Evolutionary conservation across 345 rosid genomes (phyloP).

Genomic region (Salix dunnii): DNA sequence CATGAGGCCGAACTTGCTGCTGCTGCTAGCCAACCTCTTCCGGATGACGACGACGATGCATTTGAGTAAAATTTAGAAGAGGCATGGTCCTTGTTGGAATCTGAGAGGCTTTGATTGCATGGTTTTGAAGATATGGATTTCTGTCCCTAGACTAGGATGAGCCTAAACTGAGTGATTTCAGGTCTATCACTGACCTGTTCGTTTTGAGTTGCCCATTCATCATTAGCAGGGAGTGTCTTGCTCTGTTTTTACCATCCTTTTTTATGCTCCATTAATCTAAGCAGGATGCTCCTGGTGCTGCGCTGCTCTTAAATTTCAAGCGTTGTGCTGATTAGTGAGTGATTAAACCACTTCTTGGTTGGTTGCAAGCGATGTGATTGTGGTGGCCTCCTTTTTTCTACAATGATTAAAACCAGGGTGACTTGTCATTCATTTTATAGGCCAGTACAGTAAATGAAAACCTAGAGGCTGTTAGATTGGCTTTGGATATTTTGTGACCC

Average conservation of each 20-base stretch:
- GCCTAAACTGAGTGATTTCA: conserved; percentile 7
- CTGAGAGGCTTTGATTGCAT: neutral
- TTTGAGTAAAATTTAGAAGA: neutral
- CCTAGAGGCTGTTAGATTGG: neutral
- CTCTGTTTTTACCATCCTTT: conserved; percentile 4
- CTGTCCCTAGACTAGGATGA: conserved; percentile 8
- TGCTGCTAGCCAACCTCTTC: conserved; percentile 29
- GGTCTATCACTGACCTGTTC: conserved; percentile 14
- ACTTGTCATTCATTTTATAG: neutral
- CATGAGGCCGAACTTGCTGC: conserved; percentile 21
- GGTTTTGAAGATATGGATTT: conserved; percentile 16
- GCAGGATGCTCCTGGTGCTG: neutral
- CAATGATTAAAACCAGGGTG: neutral
- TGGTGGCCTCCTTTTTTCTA: neutral
- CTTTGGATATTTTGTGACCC: too few relatives aligned
- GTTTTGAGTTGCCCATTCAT: conserved; percentile 3
- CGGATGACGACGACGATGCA: conserved; percentile 31
- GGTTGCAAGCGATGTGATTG: neutral
- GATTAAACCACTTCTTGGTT: neutral
- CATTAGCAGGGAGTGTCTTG: conserved; percentile 3
- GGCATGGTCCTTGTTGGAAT: neutral
- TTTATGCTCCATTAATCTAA: neutral
- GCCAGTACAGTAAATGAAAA: neutral
- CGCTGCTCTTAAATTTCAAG: neutral
- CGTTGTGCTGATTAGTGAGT: neutral